phyloP scores from a whole-genome alignment of 345 rosid species.

The Tarenaya hassleriana region DNA sequence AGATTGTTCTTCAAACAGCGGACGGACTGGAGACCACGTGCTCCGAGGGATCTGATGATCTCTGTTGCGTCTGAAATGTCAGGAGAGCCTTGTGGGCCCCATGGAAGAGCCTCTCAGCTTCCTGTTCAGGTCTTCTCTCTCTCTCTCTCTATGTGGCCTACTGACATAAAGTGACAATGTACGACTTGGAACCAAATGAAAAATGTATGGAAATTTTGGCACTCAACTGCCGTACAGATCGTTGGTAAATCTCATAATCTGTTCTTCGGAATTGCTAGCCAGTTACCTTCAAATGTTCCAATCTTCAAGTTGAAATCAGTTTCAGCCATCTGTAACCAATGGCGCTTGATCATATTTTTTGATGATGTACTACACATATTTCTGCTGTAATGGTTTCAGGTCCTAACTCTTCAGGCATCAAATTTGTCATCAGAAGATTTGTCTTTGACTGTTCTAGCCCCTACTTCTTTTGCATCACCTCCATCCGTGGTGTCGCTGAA shows the following conservation, averaged over 20 bases:
- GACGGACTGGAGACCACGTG: slow-evolving; percentile 76
- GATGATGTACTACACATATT: slow-evolving; percentile 9
- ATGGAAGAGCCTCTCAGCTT: slow-evolving; percentile 61
- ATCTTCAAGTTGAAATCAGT: neutral
- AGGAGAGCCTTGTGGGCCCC: slow-evolving; percentile 50
- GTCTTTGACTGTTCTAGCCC: slow-evolving; percentile 85
- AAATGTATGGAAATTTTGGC: too few species aligned
- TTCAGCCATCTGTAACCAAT: slow-evolving; percentile 3
- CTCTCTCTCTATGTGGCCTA: slow-evolving; percentile 9
- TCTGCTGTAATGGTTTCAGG: slow-evolving; percentile 48
- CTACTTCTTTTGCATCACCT: slow-evolving; percentile 79
- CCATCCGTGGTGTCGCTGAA: slow-evolving; percentile 81
- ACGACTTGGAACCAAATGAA: neutral
- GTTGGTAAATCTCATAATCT: too few species aligned
- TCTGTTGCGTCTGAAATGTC: slow-evolving; percentile 86
- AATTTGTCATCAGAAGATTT: slow-evolving; percentile 90
- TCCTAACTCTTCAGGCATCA: slow-evolving; percentile 87
- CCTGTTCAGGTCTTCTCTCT: slow-evolving; percentile 72
- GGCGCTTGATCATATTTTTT: neutral
- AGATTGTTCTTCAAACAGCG: slow-evolving; percentile 83
- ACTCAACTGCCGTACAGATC: too few species aligned
- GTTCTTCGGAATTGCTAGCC: too few species aligned
- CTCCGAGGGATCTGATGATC: slow-evolving; percentile 80
- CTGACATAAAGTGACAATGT: slow-evolving; percentile 2
- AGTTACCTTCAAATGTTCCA: neutral